phyloP scores from a whole-genome alignment of 345 rosid genomes.

The Citrus australasica region DNA sequence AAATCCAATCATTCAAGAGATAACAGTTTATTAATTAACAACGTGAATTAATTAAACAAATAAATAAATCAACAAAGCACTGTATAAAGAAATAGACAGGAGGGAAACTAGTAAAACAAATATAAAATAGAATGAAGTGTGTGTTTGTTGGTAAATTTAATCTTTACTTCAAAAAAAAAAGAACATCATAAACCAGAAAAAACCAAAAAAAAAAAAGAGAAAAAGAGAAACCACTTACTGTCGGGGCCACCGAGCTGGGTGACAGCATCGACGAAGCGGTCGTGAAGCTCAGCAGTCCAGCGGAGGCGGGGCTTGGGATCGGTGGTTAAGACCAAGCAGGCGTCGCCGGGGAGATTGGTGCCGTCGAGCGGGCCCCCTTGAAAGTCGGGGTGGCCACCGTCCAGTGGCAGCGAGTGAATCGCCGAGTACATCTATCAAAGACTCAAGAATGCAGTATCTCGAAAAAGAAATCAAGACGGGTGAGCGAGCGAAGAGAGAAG shows the following conservation, averaged over 20 bases:
- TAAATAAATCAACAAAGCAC: not conserved
- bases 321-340: conserved; percentile 80
- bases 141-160: not conserved
- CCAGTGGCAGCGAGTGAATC: conserved; percentile 67
- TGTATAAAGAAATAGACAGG: not conserved
- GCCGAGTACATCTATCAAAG: conserved; percentile 64
- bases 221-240: conserved; percentile 47
- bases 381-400: conserved; percentile 44
- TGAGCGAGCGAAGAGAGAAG: not conserved
- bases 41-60: not conserved
- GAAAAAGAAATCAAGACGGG: no score
- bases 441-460: not conserved
- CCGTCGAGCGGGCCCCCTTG: conserved; percentile 66
- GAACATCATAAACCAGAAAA: not conserved
- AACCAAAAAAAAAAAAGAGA: not conserved
- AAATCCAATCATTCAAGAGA: not conserved
- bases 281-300: conserved; percentile 96
- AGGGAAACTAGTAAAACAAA: not conserved
- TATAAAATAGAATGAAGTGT: not conserved
- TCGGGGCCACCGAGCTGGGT: conserved; percentile 97
- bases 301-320: conserved; percentile 98
- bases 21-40: not conserved
- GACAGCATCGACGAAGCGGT: conserved; percentile 86
- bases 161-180: not conserved
- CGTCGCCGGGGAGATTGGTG: conserved; percentile 60